phyloP scores from a whole-genome alignment of 805 yeast species.

The Monosporozyma unispora region DNA sequence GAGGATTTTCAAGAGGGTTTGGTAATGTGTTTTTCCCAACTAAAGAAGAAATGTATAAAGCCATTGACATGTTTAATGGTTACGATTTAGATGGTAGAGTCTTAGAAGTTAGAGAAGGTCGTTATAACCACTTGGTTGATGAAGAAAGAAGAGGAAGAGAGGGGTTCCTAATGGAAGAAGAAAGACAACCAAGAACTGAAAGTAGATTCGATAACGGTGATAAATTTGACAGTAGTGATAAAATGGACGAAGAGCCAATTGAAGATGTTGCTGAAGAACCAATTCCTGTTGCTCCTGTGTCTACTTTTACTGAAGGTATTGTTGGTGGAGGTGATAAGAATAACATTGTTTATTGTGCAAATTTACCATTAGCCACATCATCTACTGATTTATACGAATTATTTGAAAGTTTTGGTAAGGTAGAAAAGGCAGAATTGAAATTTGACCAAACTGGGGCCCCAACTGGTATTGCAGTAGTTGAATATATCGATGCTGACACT shows the following conservation, averaged over 20 bases:
- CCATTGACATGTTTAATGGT: slow-evolving; percentile 63
- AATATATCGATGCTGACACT: slow-evolving; percentile 52
- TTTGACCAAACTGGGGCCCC: slow-evolving; percentile 55
- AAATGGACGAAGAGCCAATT: neutral
- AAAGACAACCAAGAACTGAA: slow-evolving; percentile 2
- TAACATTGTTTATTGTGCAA: slow-evolving; percentile 55
- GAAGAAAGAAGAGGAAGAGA: neutral
- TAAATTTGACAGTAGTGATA: neutral
- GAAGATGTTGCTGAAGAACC: neutral
- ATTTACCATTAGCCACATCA: slow-evolving; percentile 83
- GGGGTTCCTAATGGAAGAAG: neutral
- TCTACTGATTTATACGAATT: slow-evolving; percentile 75
- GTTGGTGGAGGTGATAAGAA: slow-evolving; percentile 53
- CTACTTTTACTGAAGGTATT: slow-evolving; percentile 54
- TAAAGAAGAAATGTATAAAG: slow-evolving; percentile 58
- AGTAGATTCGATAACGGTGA: neutral
- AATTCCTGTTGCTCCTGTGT: neutral
- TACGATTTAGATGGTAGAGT: slow-evolving; percentile 37
- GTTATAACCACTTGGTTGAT: slow-evolving; percentile 6
- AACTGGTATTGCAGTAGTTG: slow-evolving; percentile 75
- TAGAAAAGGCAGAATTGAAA: slow-evolving; percentile 68
- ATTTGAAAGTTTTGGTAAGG: slow-evolving; percentile 75
- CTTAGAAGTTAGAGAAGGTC: slow-evolving; percentile 18
- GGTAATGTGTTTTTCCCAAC: slow-evolving; percentile 74
- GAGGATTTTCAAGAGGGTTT: slow-evolving; percentile 67